These are phyloP conservation scores for Calonectria pteridis DNA, from an alignment of 2,329 filamentous ascomycete species.

Conservation along the genomic window DNA sequence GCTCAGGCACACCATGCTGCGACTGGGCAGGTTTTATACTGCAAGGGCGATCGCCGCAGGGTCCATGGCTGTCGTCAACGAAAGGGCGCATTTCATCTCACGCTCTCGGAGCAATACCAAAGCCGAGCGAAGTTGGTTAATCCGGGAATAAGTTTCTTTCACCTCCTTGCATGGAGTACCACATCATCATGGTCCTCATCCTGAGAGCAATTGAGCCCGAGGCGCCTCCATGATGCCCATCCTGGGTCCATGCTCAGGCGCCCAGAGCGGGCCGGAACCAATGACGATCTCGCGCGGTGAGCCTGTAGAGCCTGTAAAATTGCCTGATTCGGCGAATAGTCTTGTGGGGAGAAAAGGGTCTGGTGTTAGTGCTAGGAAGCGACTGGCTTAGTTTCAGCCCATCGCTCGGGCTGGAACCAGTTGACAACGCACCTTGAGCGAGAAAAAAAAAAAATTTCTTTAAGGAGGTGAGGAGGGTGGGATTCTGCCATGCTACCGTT, in stretches of 20 bases:
- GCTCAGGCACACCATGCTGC: neutral
- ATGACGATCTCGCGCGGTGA: neutral
- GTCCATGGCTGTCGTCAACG: neutral
- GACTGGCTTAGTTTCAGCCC: slow-evolving; percentile 4
- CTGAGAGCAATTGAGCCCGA: neutral
- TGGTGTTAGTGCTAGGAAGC: slow-evolving; percentile 12
- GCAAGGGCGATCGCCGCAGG: neutral
- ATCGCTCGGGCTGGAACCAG: neutral
- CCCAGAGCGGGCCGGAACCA: neutral
- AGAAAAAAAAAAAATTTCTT: neutral
- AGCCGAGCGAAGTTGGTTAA: neutral
- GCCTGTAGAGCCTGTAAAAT: slow-evolving; percentile 10
- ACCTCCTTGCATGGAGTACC: neutral
- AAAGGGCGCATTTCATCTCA: neutral
- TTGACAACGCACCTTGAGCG: neutral
- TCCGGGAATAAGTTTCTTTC: neutral
- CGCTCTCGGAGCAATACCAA: neutral
- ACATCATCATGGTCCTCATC: neutral
- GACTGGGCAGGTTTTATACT: neutral
- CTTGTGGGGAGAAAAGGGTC: slow-evolving; percentile 9
- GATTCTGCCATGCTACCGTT: neutral
- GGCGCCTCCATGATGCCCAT: neutral
- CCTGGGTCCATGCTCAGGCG: neutral
- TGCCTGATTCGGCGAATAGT: slow-evolving; percentile 4
- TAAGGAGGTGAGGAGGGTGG: neutral